Evolutionary conservation across 2,329 filamentous ascomycete genomes (phyloP), one percentile per base, ranked within the genome.

Genomic region (Huntiella omanensis): DNA sequence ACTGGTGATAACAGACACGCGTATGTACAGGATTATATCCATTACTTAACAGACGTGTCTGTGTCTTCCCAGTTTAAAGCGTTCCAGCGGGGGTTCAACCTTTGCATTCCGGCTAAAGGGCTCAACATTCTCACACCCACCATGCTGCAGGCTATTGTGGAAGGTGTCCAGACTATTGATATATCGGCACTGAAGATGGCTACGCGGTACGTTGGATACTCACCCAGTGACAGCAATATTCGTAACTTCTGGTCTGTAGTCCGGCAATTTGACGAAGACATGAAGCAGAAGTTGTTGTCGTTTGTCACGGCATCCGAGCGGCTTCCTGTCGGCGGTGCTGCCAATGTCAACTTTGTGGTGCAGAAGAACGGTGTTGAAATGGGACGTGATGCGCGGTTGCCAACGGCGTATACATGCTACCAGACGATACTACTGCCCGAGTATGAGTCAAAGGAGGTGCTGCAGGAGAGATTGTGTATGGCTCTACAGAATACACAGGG

Each of bases 271-370:
- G 69, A 75, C 49, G 69, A 79, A 12, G 67, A 71, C 39, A 80
- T 87, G 67, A 80, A 80, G 60, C 73, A 77, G 45, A 76, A 75
- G 55, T 64, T 98, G 33, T 68, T 98, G 32, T 86, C 95, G 59
- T 98, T 98, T 56, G 87, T 98, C 28, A 98, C 91, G 11, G 88
- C 88, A 0, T 88, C 80, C 54, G 87, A 95, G 57, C 73, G 91
- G 2, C 74, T 96, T 2, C 91, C 91, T 0, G 83, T 94, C 0
- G 86, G 83, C 15, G 91, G 91, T 2, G 76, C 87, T 56, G 72
- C 74, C 52, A 85, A 82, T 54, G 65, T 96, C 40, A 77, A 82
- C 55, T 96, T 96, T 60, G 74, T 83, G 11, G 71, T 98, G 38
- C 81, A 88, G 60, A 77, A 73, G 55, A 85, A 86, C 56, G 77